phyloP scores from a whole-genome alignment of 1,284 basidiomycete species.

The Stygiomarasmius scandens region DNA sequence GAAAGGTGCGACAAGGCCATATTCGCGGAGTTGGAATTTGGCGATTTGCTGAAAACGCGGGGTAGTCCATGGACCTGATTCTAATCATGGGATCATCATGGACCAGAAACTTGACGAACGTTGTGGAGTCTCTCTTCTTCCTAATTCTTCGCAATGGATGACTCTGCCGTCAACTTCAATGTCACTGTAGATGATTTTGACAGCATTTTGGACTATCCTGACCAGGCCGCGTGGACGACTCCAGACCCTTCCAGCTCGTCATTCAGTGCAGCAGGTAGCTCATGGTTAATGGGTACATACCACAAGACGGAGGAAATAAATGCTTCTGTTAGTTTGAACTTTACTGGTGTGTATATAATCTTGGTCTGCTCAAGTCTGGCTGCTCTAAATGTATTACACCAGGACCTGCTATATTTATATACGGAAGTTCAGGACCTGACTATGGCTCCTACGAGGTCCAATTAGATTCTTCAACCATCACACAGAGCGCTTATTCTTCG shows the following conservation, averaged over 20 bases:
- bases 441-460: slow-evolving; percentile 42
- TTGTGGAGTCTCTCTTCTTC: not conserved
- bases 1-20: not conserved
- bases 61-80: not conserved
- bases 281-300: slow-evolving; percentile 43
- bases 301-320: slow-evolving; percentile 37
- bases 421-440: slow-evolving; percentile 38
- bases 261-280: slow-evolving; percentile 33
- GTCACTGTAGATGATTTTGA: slow-evolving; percentile 48
- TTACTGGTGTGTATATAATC: slow-evolving; percentile 36
- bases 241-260: slow-evolving; percentile 42
- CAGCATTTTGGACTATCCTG: slow-evolving; percentile 38
- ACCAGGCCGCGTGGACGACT: slow-evolving; percentile 40
- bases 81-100: not conserved
- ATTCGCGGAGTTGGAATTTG: not conserved
- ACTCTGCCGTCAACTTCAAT: slow-evolving; percentile 42
- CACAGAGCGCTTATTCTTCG: slow-evolving; percentile 24
- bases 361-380: not conserved
- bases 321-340: slow-evolving; percentile 39
- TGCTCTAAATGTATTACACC: not conserved
- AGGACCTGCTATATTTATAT: slow-evolving; percentile 44
- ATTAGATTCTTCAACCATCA: slow-evolving; percentile 32
- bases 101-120: not conserved
- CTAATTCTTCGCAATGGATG: slow-evolving; percentile 34
- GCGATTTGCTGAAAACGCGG: not conserved